Conservation (phyloP, 2,329 filamentous ascomycete species). For the Phoma sp. region DNA sequence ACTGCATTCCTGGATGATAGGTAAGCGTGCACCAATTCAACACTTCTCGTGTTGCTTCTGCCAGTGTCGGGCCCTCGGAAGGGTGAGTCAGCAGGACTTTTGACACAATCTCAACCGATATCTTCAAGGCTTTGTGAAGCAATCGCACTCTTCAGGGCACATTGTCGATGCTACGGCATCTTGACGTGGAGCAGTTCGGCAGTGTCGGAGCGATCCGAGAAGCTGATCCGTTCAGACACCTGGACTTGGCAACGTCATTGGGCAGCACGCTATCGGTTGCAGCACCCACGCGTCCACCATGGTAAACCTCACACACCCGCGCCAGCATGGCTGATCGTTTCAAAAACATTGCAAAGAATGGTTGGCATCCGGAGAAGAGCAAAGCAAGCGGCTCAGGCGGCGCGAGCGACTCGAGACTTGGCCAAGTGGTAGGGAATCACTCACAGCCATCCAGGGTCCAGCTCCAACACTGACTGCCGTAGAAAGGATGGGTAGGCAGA, state of each 20-base stretch:
- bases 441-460: conserved; percentile 11
- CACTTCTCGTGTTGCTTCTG: background rate
- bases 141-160: no score
- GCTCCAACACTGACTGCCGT: conserved; percentile 19
- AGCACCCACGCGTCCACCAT: conserved; percentile 15
- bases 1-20: background rate
- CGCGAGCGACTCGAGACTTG: conserved; percentile 56
- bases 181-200: background rate
- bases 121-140: background rate
- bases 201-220: background rate
- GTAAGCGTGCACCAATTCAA: background rate
- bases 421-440: conserved; percentile 60
- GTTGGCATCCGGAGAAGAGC: conserved; percentile 54
- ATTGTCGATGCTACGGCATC: background rate
- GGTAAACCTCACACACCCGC: conserved; percentile 14
- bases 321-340: conserved; percentile 42
- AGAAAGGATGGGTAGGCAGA: conserved; percentile 66
- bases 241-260: conserved; percentile 33
- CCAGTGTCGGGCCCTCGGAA: background rate
- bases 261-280: conserved; percentile 15
- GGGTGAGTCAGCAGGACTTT: background rate
- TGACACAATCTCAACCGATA: background rate
- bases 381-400: conserved; percentile 41
- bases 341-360: conserved; percentile 53
- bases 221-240: background rate